Conservation (phyloP, 768 basidiomycete species). For the Paxillus ammoniavirescens region DNA sequence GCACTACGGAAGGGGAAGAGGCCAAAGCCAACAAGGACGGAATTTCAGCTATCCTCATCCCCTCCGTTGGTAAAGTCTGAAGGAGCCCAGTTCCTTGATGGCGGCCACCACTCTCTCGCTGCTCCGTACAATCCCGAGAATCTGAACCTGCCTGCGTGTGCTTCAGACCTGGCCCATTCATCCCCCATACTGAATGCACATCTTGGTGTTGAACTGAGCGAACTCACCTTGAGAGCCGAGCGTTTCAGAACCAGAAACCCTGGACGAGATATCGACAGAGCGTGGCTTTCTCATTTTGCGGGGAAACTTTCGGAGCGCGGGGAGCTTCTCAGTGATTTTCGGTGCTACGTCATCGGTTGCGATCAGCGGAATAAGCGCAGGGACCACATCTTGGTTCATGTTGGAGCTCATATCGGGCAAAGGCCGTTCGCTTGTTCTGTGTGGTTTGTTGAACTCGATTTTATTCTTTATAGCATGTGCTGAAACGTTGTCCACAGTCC, state of each 20-base stretch:
- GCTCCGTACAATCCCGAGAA: not conserved
- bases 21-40: not conserved
- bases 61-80: not conserved
- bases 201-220: conserved; percentile 52
- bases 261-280: conserved; percentile 57
- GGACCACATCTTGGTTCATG: conserved; percentile 73
- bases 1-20: not conserved
- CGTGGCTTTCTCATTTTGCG: conserved; percentile 66
- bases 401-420: conserved; percentile 71
- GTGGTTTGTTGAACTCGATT: conserved; percentile 47
- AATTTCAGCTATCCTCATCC: not conserved
- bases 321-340: conserved; percentile 55
- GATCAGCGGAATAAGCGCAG: conserved; percentile 66
- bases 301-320: conserved; percentile 62
- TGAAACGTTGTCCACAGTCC: conserved; percentile 38
- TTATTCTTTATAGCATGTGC: not conserved
- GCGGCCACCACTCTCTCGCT: not conserved
- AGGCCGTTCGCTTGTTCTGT: conserved; percentile 60
- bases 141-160: not conserved
- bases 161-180: not conserved
- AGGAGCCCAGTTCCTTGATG: not conserved
- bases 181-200: conserved; percentile 67
- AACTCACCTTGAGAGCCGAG: conserved; percentile 54
- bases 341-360: conserved; percentile 69
- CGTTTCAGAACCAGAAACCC: conserved; percentile 54